Percentiles rank a stretch among this genome's conserved stretches.
These are phyloP conservation scores for Phytophthora pini DNA, from an alignment of 352 stramenopile genomes.

Conservation along the genomic window DNA sequence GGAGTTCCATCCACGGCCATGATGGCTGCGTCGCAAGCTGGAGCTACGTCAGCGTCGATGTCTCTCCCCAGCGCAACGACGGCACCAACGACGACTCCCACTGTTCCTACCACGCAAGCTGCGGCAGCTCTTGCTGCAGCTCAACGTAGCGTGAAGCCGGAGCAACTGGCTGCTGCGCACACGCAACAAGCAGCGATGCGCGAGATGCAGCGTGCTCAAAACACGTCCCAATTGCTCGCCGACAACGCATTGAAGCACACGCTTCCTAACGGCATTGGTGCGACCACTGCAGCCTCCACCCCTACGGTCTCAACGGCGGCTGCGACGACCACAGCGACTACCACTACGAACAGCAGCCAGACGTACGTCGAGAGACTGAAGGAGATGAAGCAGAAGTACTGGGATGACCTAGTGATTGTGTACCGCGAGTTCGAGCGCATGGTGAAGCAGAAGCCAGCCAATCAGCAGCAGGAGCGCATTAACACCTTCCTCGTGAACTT, in stretches of 20 bases:
- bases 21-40: constrained; percentile 42
- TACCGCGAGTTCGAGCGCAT: constrained; percentile 88
- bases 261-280: constrained; percentile 22
- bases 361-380: constrained; percentile 78
- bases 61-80: constrained; percentile 49
- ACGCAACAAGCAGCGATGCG: constrained; percentile 71
- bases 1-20: constrained; percentile 30
- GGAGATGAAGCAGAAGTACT: constrained; percentile 84
- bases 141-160: constrained; percentile 58
- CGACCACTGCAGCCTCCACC: constrained; percentile 13
- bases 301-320: constrained; percentile 13
- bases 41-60: constrained; percentile 34
- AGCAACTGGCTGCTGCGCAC: constrained; percentile 63
- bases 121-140: constrained; percentile 32
- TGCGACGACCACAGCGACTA: constrained; percentile 28
- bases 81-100: constrained; percentile 47
- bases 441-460: constrained; percentile 83
- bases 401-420: constrained; percentile 83
- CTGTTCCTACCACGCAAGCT: constrained; percentile 33
- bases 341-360: constrained; percentile 32
- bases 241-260: constrained; percentile 48
- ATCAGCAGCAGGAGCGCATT: constrained; percentile 83
- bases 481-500: constrained; percentile 84
- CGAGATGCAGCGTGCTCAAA: constrained; percentile 68
- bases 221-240: constrained; percentile 52